Base-by-base conservation (phyloP, 768 basidiomycete genomes). In the Xerocomellus intermedius region DNA sequence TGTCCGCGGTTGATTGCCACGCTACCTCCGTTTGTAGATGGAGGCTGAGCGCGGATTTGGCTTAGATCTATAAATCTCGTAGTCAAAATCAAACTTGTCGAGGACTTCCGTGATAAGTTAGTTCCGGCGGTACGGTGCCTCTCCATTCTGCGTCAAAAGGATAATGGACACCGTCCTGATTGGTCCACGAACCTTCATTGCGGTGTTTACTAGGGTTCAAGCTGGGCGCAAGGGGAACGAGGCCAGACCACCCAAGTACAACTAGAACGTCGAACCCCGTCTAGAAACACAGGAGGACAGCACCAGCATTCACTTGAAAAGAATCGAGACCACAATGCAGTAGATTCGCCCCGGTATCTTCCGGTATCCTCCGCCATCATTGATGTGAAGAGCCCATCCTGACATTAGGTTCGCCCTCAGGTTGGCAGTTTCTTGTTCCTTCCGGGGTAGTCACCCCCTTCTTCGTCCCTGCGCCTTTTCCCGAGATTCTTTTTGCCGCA, bases 21-120 rank as follows among this genome's bases (percentile, higher is more conserved):
- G 17, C 54, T 68, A 64, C 43, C 67, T 24, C 66, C 60, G 41
- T 60, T 59, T 51, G 55, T 52, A 22, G 38, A 45, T 54, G 51
- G 64, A 50, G 52, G 37, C 39, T 45, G 48, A 46, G 35, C 55
- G 38, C 38, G 46, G 52, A 28, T 32, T 44, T 43, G 8, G 19
- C 32, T 33, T 5, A 44, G 55, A 66, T 63, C 61, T 33, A 26
- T 26, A 32, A 48, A 68, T 59, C 57, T 58, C 26, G 21, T 50
- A 56, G 59, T 56, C 54, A 64, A 66, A 69, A 66, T 56, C 66
- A 61, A 44, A 57, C 57, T 58, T 42, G 57, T 67, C 67, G 67
- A 58, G 43, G 56, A 24, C 21, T 9, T 22, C 52, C 37, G 37
- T 24, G 51, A 44, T 35, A 52, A 49, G 48, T 49, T 55, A 51